Base-by-base conservation (phyloP, 805 yeast genomes). In the Candida krabiensis region DNA sequence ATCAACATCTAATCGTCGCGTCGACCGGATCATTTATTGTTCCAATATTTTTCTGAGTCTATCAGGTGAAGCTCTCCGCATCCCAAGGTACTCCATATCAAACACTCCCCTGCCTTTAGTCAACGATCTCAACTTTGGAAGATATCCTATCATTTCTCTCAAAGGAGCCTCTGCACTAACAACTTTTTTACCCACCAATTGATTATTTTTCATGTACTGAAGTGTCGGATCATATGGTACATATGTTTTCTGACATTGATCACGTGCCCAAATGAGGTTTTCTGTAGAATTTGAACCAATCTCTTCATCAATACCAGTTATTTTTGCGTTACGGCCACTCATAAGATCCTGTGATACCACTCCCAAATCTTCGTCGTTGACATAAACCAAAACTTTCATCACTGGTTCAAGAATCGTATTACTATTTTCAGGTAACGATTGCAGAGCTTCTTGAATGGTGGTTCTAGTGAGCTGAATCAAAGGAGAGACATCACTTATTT, bases 41-140 rank as follows among this genome's bases (percentile, higher is more conserved):
- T 35, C 60, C 28, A 65, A 38, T 26, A 72, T 65, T 33, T 60
- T 58, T 8, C 55, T 53, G 12, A 71, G 55, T 40, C 84, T 63
- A 19, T 82, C 85, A 8, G 64, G 61, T 2, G 79, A 64, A 1
- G 83, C 84, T 35, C 80, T 66, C 47, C 80, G 78, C 84, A 88
- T 88, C 3, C 88, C 86, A 27, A 69, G 60, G 47, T 82, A 85
- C 11, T 76, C 72, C 96, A 91, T 86, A 43, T 79, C 79, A 60
- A 86, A 89, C 2, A 80, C 75, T 2, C 90, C 96, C 29, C 96
- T 71, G 1, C 99, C 99, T 55, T 88, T 89, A 0, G 97, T 90
- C 50, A 89, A 66, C 25, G 93, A 82, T 51, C 98, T 66, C 31
- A 93, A 66, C 44, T 76, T 77, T 9, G 81, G 78, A 41, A 88